phyloP scores from a whole-genome alignment of 768 basidiomycete species.

The Termitomyces sp. region DNA sequence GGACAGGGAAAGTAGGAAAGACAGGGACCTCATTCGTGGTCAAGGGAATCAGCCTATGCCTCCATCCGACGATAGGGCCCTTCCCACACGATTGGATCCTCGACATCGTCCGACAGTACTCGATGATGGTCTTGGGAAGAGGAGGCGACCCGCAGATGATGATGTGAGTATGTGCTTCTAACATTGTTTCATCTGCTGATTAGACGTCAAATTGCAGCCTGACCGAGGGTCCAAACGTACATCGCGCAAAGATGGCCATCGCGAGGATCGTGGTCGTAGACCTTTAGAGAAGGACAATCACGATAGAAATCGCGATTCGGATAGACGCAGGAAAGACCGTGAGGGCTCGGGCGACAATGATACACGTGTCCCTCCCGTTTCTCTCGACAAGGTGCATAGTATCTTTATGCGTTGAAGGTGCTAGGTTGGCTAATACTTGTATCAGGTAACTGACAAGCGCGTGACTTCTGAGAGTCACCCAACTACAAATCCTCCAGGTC shows the following conservation, averaged over 20 bases:
- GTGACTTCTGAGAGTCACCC: slow-evolving; percentile 40
- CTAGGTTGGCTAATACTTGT: slow-evolving; percentile 6
- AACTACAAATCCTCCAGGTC: slow-evolving; percentile 18
- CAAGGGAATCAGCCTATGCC: slow-evolving; percentile 25
- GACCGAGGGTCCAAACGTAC: slow-evolving; percentile 78
- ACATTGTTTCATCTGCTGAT: slow-evolving; percentile 10
- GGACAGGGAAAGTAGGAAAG: slow-evolving; percentile 58
- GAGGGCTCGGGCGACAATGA: slow-evolving; percentile 47
- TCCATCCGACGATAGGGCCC: slow-evolving; percentile 45
- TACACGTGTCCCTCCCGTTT: slow-evolving; percentile 23
- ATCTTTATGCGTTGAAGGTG: neutral
- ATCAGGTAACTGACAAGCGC: slow-evolving; percentile 50
- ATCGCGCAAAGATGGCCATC: slow-evolving; percentile 71
- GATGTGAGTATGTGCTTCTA: slow-evolving; percentile 46
- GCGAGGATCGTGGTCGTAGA: slow-evolving; percentile 68
- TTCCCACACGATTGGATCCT: slow-evolving; percentile 55
- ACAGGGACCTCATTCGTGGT: slow-evolving; percentile 42
- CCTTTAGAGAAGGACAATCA: slow-evolving; percentile 62
- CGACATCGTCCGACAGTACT: slow-evolving; percentile 45
- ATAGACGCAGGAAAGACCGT: slow-evolving; percentile 62
- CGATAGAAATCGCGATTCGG: slow-evolving; percentile 61
- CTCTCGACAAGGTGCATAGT: slow-evolving; percentile 55
- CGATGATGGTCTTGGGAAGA: slow-evolving; percentile 67
- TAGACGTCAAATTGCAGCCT: slow-evolving; percentile 32
- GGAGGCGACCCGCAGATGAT: slow-evolving; percentile 63